phyloP scores from a whole-genome alignment of 805 yeast species.

The Zygotorulaspora sp. region DNA sequence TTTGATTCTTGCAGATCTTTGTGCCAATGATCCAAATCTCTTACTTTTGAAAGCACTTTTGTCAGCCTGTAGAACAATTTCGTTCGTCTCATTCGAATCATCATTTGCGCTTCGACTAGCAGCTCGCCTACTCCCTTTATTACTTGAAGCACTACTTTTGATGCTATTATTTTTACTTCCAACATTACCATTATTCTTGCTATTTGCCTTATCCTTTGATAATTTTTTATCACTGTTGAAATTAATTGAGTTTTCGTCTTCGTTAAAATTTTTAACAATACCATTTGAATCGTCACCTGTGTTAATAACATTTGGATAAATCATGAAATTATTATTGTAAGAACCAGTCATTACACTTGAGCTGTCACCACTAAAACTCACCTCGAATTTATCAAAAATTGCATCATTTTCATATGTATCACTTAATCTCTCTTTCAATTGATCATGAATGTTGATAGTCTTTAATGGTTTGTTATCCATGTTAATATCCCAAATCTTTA shows the following conservation, averaged over 20 bases:
- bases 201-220: constrained; percentile 12
- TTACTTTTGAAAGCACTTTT: constrained; percentile 83
- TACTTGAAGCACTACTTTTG: constrained; percentile 3
- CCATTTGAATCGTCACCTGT: constrained; percentile 23
- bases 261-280: constrained; percentile 16
- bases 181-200: constrained; percentile 9
- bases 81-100: constrained; percentile 33
- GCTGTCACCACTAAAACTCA: constrained; percentile 89
- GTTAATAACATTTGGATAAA: constrained; percentile 77
- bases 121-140: constrained; percentile 12
- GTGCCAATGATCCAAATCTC: constrained; percentile 34
- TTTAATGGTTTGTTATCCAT: constrained; percentile 95
- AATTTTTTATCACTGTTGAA: constrained; percentile 7
- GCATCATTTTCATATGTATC: constrained; percentile 98
- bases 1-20: constrained; percentile 41
- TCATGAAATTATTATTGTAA: constrained; percentile 94
- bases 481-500: constrained; percentile 95
- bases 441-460: constrained; percentile 94
- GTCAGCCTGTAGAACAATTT: constrained; percentile 92
- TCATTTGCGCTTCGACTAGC: constrained; percentile 10
- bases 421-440: constrained; percentile 85
- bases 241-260: constrained; percentile 7
- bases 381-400: constrained; percentile 96
- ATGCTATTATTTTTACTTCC: constrained; percentile 7
- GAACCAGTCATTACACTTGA: constrained; percentile 94